Percentiles rank a stretch among this genome's conserved stretches.
Evolutionary conservation across 495 filamentous ascomycete genomes (phyloP).

Genomic region (Talaromyces wortmannii): DNA sequence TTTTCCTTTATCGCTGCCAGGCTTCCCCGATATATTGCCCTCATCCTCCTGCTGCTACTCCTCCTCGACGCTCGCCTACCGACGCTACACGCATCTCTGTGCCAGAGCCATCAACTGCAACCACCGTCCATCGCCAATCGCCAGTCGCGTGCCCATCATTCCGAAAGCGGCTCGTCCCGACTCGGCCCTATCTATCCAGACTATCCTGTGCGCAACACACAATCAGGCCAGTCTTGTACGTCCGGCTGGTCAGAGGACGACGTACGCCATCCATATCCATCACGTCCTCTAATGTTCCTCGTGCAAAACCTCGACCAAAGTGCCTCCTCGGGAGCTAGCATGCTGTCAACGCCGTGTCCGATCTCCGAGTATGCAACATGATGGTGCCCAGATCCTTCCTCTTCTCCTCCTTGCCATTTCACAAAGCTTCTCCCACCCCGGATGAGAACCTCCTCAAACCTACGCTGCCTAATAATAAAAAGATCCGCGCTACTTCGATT

Average conservation of each 20-base stretch:
- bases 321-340: slow-evolving; percentile 34
- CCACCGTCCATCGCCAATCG: neutral
- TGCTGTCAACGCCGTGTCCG: slow-evolving; percentile 7
- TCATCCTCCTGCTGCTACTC: neutral
- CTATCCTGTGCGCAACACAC: neutral
- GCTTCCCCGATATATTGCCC: neutral
- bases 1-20: neutral
- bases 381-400: slow-evolving; percentile 43
- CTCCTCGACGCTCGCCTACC: neutral
- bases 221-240: neutral
- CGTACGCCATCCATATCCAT: neutral
- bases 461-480: neutral
- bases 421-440: slow-evolving; percentile 8
- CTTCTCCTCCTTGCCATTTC: slow-evolving; percentile 24
- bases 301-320: slow-evolving; percentile 40
- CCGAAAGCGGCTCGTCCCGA: neutral
- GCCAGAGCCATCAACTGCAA: too few relatives aligned
- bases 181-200: neutral
- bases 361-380: slow-evolving; percentile 19
- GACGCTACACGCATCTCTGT: neutral
- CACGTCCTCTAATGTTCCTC: slow-evolving; percentile 32
- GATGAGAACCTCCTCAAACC: neutral
- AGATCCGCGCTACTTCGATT: slow-evolving; percentile 5
- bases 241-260: neutral
- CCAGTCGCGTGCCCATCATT: neutral